A percentile compares a stretch with the other conserved stretches of the same genome.
These are phyloP conservation scores for Lactifluus rugatus DNA, from an alignment of 768 basidiomycete species.

Conservation along the genomic window DNA sequence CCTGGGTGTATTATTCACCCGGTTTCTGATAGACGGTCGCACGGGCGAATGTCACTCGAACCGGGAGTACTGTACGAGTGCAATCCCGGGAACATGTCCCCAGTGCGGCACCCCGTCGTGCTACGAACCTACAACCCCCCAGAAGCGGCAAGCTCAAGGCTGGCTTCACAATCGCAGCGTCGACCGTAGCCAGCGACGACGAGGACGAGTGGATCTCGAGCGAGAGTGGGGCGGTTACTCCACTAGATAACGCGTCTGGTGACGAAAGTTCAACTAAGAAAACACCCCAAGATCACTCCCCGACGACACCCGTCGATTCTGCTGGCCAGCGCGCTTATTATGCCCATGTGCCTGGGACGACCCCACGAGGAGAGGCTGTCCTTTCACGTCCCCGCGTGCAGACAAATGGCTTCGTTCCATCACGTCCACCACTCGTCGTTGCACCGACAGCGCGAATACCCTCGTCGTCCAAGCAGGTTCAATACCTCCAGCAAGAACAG, in stretches of 20 bases:
- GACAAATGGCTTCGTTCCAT: constrained; percentile 10
- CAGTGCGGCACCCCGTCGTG: constrained; percentile 9
- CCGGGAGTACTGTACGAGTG: constrained; percentile 13
- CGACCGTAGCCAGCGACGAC: constrained; percentile 37
- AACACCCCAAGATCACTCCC: constrained; percentile 23
- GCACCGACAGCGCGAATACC: not conserved
- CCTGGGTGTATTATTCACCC: not conserved
- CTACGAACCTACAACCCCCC: not conserved
- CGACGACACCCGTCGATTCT: constrained; percentile 10
- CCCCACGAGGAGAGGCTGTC: constrained; percentile 25
- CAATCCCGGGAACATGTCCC: constrained; percentile 16
- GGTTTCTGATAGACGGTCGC: not conserved
- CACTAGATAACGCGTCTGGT: constrained; percentile 35
- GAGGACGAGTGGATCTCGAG: constrained; percentile 75
- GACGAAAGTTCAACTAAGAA: constrained; percentile 24
- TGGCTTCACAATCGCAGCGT: constrained; percentile 51
- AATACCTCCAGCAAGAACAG: not conserved
- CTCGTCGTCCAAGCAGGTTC: not conserved
- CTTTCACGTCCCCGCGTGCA: constrained; percentile 21
- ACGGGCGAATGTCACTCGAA: constrained; percentile 8
- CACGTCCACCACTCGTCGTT: constrained; percentile 2
- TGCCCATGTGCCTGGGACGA: constrained; percentile 21
- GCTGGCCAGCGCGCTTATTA: constrained; percentile 5
- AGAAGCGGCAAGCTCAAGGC: constrained; percentile 30
- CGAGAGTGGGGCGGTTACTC: constrained; percentile 66